phyloP scores from a whole-genome alignment of 306 rosid species.

The Prunus fruticosa region DNA sequence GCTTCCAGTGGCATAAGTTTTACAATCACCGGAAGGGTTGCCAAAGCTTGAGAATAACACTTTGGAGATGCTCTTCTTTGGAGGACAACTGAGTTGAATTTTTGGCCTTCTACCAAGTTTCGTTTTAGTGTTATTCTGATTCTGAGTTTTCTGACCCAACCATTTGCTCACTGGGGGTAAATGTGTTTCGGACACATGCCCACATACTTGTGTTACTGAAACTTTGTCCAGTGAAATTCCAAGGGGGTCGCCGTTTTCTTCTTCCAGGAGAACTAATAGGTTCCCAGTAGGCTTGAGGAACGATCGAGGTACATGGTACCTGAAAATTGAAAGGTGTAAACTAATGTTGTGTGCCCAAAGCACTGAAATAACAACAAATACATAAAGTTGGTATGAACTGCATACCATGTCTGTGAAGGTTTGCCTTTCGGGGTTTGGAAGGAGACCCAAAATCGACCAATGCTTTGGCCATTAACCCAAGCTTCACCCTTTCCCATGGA shows the following conservation, averaged over 20 bases:
- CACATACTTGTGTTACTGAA: constrained; percentile 26
- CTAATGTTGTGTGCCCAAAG: not conserved
- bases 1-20: constrained; percentile 27
- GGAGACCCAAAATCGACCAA: constrained; percentile 90
- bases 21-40: constrained; percentile 44
- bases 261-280: constrained; percentile 64
- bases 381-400: not conserved
- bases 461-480: constrained; percentile 76
- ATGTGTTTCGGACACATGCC: constrained; percentile 38
- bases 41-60: constrained; percentile 52
- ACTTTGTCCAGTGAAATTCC: constrained; percentile 39
- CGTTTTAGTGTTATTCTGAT: not conserved
- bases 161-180: constrained; percentile 33
- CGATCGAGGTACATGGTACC: constrained; percentile 86
- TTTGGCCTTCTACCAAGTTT: constrained; percentile 2
- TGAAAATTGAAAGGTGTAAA: constrained; percentile 17
- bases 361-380: not conserved
- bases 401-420: constrained; percentile 83
- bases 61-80: constrained; percentile 31
- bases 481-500: constrained; percentile 89
- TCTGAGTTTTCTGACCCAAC: constrained; percentile 9
- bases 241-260: constrained; percentile 66
- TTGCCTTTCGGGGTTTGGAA: constrained; percentile 59
- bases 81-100: constrained; percentile 34
- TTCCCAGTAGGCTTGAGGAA: constrained; percentile 60